phyloP scores from a whole-genome alignment of 148 eudicot genomes.

The Fallopia convolvulus region DNA sequence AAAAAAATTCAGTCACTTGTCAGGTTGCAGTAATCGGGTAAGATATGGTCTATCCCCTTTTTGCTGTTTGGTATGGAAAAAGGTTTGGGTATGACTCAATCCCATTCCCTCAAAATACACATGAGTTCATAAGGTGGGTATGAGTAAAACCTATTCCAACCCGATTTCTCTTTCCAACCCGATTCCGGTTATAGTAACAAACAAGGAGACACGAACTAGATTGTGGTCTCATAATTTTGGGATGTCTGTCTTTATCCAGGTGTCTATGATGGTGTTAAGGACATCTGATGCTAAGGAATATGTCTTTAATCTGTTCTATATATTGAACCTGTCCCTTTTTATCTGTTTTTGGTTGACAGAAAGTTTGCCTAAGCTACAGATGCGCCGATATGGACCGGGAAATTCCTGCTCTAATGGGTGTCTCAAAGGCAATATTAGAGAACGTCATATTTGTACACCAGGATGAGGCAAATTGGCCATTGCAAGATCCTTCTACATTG shows the following conservation, averaged over 20 bases:
- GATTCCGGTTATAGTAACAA: no score
- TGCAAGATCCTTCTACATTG: constrained; percentile 92
- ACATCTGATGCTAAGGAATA: background rate
- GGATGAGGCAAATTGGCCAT: constrained; percentile 99
- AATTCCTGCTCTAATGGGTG: constrained; percentile 99
- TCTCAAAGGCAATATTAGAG: constrained; percentile 91
- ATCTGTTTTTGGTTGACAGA: constrained; percentile 37
- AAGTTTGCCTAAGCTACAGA: constrained; percentile 97
- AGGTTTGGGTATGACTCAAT: no score
- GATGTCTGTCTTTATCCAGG: background rate
- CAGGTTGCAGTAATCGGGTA: background rate
- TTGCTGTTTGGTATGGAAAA: no score
- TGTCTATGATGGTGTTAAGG: background rate
- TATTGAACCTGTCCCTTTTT: background rate
- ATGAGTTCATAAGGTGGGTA: no score
- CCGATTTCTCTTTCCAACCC: no score
- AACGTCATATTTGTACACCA: constrained; percentile 99
- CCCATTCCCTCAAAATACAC: no score
- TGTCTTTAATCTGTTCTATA: constrained; percentile 2
- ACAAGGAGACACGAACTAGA: background rate
- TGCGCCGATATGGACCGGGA: constrained; percentile 99
- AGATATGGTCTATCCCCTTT: no score
- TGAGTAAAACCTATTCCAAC: no score
- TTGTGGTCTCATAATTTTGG: background rate
- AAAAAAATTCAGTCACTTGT: background rate